These are phyloP conservation scores for Rhynchospora pubera DNA, from an alignment of 176 grass and related monocot genomes.

Conservation along the genomic window DNA sequence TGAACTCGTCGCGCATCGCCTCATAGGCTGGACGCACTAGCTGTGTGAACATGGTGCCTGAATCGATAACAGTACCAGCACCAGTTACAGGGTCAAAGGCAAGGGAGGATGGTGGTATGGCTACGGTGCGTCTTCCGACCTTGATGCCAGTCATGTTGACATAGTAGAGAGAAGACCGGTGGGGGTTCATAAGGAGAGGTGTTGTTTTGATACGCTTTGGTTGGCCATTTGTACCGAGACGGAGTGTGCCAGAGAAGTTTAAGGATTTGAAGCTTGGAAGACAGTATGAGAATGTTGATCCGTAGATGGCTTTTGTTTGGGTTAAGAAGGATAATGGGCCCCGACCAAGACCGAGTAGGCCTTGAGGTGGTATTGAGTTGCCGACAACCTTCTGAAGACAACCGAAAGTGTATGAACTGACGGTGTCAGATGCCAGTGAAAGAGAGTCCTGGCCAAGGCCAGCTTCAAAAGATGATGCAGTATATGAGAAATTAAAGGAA, in stretches of 20 bases:
- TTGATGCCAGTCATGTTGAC: conserved; percentile 56
- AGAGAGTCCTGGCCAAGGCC: conserved; percentile 49
- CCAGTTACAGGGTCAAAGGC: conserved; percentile 52
- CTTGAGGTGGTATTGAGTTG: conserved; percentile 49
- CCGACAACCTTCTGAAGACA: conserved; percentile 49
- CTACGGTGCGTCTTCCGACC: conserved; percentile 42
- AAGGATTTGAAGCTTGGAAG: conserved; percentile 66
- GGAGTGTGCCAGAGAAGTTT: conserved; percentile 68
- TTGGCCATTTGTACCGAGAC: conserved; percentile 49
- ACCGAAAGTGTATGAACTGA: conserved; percentile 49
- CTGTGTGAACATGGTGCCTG: conserved; percentile 77
- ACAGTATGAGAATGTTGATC: conserved; percentile 70
- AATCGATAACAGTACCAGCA: conserved; percentile 57
- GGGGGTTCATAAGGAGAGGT: conserved; percentile 51
- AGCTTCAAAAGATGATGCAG: conserved; percentile 47
- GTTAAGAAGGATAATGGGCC: conserved; percentile 62
- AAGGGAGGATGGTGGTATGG: conserved; percentile 27
- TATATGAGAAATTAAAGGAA: conserved; percentile 57
- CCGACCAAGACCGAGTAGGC: conserved; percentile 68
- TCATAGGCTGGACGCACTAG: conserved; percentile 49
- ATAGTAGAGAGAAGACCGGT: conserved; percentile 72
- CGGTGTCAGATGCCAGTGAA: conserved; percentile 24
- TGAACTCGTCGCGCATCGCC: conserved; percentile 66
- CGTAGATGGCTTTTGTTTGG: conserved; percentile 50
- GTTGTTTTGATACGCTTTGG: conserved; percentile 56